Evolutionary conservation across 2,329 filamentous ascomycete species (phyloP).

Genomic region (Botryotinia narcissicola): DNA sequence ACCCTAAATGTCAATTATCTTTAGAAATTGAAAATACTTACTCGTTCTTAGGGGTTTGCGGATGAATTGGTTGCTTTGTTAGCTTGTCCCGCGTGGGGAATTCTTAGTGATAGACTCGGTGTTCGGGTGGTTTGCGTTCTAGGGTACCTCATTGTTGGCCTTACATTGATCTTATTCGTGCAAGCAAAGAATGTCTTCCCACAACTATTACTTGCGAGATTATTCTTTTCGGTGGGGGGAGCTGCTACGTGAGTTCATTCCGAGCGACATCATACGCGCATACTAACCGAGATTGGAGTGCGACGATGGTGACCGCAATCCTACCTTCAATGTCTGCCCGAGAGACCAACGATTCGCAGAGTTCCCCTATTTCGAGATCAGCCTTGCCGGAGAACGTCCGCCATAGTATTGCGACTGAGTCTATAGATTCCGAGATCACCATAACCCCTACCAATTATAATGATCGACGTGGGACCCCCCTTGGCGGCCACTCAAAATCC

Average conservation of each 20-base stretch:
- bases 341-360: constrained; percentile 30
- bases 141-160: constrained; percentile 78
- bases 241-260: constrained; percentile 67
- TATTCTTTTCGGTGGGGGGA: constrained; percentile 87
- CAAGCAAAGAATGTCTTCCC: constrained; percentile 87
- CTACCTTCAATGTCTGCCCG: constrained; percentile 66
- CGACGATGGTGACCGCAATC: constrained; percentile 97
- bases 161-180: constrained; percentile 76
- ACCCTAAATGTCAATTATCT: neutral
- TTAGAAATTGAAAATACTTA: constrained; percentile 18
- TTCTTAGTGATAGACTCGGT: constrained; percentile 73
- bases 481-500: constrained; percentile 23
- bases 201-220: constrained; percentile 75
- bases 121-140: constrained; percentile 70
- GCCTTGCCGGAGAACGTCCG: constrained; percentile 36
- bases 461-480: constrained; percentile 19
- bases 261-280: constrained; percentile 16
- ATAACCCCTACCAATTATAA: constrained; percentile 64
- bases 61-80: constrained; percentile 80
- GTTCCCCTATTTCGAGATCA: constrained; percentile 21
- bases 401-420: constrained; percentile 61
- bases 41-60: constrained; percentile 58
- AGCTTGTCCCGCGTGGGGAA: constrained; percentile 77
- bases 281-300: constrained; percentile 41
- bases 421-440: constrained; percentile 70